Base-by-base conservation (phyloP, 352 stramenopile genomes). In the Chrysophaeum taylorii region DNA sequence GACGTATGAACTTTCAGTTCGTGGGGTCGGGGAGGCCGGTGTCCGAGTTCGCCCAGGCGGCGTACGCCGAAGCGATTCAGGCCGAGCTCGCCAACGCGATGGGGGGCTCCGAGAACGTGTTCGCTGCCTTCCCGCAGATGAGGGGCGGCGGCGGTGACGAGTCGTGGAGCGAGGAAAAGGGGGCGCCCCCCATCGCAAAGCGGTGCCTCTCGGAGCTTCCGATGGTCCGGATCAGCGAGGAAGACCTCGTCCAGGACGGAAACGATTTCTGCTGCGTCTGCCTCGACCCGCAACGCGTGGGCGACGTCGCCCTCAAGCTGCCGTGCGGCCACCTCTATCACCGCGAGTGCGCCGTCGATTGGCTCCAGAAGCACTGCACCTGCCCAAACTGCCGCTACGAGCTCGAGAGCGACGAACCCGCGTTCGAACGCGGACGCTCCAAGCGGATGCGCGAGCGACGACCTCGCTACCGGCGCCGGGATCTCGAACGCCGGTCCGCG, bases 271-370 rank as follows among this genome's bases (percentile, higher is more conserved):
- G 50, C 50, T 61, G 50, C 50, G 50, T 61, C 50, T 61, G 50
- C 50, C 27, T 61, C 18, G 50, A 61, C 18, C 16, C 12, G 16
- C 50, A 61, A 25, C 18, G 31, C 16, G 50, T 84, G 36, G 48
- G 71, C 50, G 64, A 76, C 31, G 70, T 62, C 16, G 79, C 78
- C 1, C 61, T 69, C 27, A 70, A 79, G 25, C 39, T 85, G 14
- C 80, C 80, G 0, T 85, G 80, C 68, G 80, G 77, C 21, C 80
- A 85, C 48, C 79, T 85, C 43, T 85, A 77, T 50, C 80, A 85
- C 72, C 50, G 37, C 0, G n/a, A 61, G 23, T 74, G 70, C 57
- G 63, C 72, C 36, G 70, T 73, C 29, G 41, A 41, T 7, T 74
- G 60, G 57, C 60, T 71, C n/a, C 14, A 29, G 18, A 50, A 21